Base-by-base conservation (phyloP, 2,329 filamentous ascomycete species). In the Apiospora rasikravindrae region DNA sequence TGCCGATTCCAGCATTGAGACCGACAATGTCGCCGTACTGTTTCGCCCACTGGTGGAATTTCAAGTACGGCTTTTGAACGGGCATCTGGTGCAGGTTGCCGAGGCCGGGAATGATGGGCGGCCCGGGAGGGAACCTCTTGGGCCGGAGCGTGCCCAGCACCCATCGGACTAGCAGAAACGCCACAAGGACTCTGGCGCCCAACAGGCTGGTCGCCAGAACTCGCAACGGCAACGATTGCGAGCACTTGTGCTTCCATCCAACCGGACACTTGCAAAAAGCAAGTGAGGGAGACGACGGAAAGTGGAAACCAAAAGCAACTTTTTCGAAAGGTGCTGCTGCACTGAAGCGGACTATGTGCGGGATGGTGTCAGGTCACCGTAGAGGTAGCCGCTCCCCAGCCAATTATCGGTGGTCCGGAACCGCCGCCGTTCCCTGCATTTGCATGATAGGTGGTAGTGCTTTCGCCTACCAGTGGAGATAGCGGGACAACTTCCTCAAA, bases 1-100 rank as follows among this genome's bases (percentile, higher is more conserved):
- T 71, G 67, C 49, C 71, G 4, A 67, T 69, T 1, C 71, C 71
- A 0, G 67, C 40, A 16, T 71, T 71, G 26, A 71, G 49, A 6
- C 71, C 67, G 22, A 71, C 45, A 8, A 47, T 47, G 44, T 72
- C 71, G 24, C 71, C 71, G 26, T 72, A 70, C 24, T 70, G n/a
- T 44, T 47, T 40, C 7, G 71, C 57, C 71, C 71, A 69, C 44
- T 71, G 37, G 19, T 64, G 26, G 26, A 69, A 71, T 42, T 66
- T 64, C 7, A 71, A n/a, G 42, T 71, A 71, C 10, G 47, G 49
- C 8, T 71, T 71, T 16, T 24, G 7, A 19, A 68, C 24, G n/a
- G 70, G 66, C 64, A 71, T 69, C n/a, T 71, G 49, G n/a, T 64
- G 71, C 19, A 69, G 19, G 49, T 71, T 71, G 2, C 71, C 71